Percentiles rank a stretch among this genome's conserved stretches.
Evolutionary conservation across 1,284 basidiomycete genomes (phyloP).

Genomic region (Tylopilus orsonianus): DNA sequence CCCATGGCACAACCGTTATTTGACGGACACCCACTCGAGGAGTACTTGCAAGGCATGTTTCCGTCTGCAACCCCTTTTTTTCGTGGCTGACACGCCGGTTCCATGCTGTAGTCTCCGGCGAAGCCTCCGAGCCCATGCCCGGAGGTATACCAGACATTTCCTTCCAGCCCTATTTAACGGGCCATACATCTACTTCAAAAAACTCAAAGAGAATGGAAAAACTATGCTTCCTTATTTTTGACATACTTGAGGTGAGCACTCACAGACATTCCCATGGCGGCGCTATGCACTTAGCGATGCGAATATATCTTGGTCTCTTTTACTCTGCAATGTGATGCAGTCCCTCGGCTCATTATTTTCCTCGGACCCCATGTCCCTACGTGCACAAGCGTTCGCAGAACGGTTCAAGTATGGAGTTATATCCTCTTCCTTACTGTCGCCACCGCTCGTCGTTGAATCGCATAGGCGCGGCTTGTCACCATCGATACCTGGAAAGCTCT

Average conservation of each 20-base stretch:
- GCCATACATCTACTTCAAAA: slow-evolving; percentile 12
- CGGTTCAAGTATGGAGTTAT: slow-evolving; percentile 85
- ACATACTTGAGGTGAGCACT: slow-evolving; percentile 27
- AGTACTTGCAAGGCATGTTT: slow-evolving; percentile 65
- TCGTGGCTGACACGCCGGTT: slow-evolving; percentile 14
- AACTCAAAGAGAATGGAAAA: slow-evolving; percentile 30
- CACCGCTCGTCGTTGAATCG: slow-evolving; percentile 35
- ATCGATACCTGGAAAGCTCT: slow-evolving; percentile 47
- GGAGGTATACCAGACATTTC: slow-evolving; percentile 31
- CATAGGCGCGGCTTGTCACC: slow-evolving; percentile 35
- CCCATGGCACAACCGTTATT: slow-evolving; percentile 76
- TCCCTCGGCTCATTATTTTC: slow-evolving; percentile 32
- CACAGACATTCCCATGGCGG: slow-evolving; percentile 8
- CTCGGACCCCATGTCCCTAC: slow-evolving; percentile 19
- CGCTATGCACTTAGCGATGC: slow-evolving; percentile 11
- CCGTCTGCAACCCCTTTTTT: slow-evolving; percentile 5
- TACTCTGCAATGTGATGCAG: slow-evolving; percentile 27
- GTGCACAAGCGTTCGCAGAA: slow-evolving; percentile 59
- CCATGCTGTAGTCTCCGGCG: slow-evolving; percentile 52
- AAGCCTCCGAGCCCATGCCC: slow-evolving; percentile 44
- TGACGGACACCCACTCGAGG: slow-evolving; percentile 72
- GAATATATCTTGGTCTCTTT: slow-evolving; percentile 1
- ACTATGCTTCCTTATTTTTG: slow-evolving; percentile 26
- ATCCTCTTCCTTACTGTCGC: slow-evolving; percentile 71
- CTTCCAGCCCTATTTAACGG: slow-evolving; percentile 20